Base-by-base conservation (phyloP, 2,329 filamentous ascomycete species). In the Xylaria sp. region DNA sequence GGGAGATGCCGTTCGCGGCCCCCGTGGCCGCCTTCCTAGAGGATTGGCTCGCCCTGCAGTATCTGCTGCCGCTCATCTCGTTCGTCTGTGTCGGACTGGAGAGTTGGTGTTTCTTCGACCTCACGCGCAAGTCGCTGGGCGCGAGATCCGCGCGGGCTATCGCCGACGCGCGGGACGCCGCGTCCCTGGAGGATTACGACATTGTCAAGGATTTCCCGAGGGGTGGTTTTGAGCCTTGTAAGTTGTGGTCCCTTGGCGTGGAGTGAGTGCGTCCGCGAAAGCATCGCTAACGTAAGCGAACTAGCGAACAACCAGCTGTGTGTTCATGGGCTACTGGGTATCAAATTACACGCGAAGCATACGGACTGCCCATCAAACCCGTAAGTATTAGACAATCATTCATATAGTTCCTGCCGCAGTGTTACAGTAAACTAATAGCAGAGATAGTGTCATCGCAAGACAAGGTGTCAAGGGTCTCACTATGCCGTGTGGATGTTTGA, bases 41-140 rank as follows among this genome's bases (percentile, higher is more conserved):
- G 56, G 63, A 71, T 15, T 71, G 69, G 69, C 59, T 71, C 64
- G 67, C 65, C 2, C 67, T 71, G 8, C 67, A 56, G 32, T 71
- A 71, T 41, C 67, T 71, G 5, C 58, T 71, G 58, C 67, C 69
- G 13, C 68, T 71, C 55, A 71, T 71, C 67, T 71, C 69, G 39
- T 71, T 71, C 69, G 69, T 71, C 69, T 71, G 69, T 28, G 69
- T 71, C 63, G 69, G 69, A 56, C 69, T 71, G 1, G 69, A 71
- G 67, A 65, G 69, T 36, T 71, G 69, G 69, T 71, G 69, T 43
- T 71, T 71, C 67, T 71, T 71, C 67, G 69, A 71, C 67, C 69
- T 71, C 58, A 65, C 60, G 67, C 69, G 69, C 61, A 70, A 70
- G 69, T 70, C 69, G 67, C 64, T 71, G 67, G 67, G 65, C 41